phyloP scores from a whole-genome alignment of 2,329 filamentous ascomycete genomes.

The Huntiella bhutanensis region DNA sequence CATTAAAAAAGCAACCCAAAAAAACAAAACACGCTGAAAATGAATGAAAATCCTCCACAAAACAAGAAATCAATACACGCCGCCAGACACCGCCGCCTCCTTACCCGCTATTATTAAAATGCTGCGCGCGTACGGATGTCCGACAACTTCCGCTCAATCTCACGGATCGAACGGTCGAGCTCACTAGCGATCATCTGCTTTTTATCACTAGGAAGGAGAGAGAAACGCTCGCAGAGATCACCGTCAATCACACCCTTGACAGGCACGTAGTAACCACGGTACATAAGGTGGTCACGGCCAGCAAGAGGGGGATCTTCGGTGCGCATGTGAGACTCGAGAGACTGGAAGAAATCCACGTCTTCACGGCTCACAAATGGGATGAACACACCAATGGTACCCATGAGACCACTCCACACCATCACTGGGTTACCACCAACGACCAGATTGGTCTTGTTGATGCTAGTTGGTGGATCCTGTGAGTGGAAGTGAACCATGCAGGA shows the following conservation, averaged over 20 bases:
- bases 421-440: slow-evolving; percentile 85
- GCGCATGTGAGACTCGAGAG: slow-evolving; percentile 71
- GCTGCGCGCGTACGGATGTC: slow-evolving; percentile 41
- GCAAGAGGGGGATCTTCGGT: slow-evolving; percentile 73
- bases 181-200: slow-evolving; percentile 92
- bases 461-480: slow-evolving; percentile 79
- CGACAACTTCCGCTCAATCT: slow-evolving; percentile 93
- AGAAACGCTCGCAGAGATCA: slow-evolving; percentile 84
- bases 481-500: slow-evolving; percentile 78
- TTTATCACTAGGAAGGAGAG: slow-evolving; percentile 65
- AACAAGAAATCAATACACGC: background rate
- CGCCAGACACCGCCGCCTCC: background rate
- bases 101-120: slow-evolving; percentile 23
- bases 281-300: slow-evolving; percentile 88
- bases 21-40: slow-evolving; percentile 4
- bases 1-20: slow-evolving; percentile 1
- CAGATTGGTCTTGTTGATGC: slow-evolving; percentile 71
- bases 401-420: slow-evolving; percentile 80
- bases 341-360: slow-evolving; percentile 96
- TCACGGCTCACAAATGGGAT: slow-evolving; percentile 83
- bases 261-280: slow-evolving; percentile 85
- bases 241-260: slow-evolving; percentile 95
- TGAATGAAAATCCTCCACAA: slow-evolving; percentile 14
- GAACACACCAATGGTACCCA: slow-evolving; percentile 83
- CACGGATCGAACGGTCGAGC: slow-evolving; percentile 70